Percentiles rank a stretch among this genome's conserved stretches.
Evolutionary conservation across 2,329 filamentous ascomycete species (phyloP).

Genomic region (Dactylellina sp.): DNA sequence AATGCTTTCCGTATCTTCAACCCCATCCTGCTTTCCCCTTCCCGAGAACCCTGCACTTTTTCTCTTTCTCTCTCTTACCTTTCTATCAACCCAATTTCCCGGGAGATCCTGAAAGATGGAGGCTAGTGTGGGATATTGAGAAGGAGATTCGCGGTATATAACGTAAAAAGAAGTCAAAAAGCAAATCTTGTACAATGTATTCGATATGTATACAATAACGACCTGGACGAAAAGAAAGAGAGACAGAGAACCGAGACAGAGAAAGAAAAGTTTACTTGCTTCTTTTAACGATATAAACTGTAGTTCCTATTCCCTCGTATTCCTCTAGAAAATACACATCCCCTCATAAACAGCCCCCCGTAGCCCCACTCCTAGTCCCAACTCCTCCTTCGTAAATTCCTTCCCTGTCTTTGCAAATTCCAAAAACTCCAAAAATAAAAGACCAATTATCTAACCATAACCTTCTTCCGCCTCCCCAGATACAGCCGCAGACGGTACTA

Average conservation of each 20-base stretch:
- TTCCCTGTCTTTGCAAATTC: too few species aligned
- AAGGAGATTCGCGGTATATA: slow-evolving; percentile 46
- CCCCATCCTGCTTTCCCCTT: not conserved
- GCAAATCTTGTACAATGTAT: slow-evolving; percentile 20
- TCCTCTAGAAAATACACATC: slow-evolving; percentile 3
- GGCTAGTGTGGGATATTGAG: slow-evolving; percentile 19
- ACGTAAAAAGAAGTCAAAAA: slow-evolving; percentile 55
- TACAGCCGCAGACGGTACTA: slow-evolving; percentile 20
- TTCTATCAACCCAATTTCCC: not conserved
- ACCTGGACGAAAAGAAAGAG: slow-evolving; percentile 1
- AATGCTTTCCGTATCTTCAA: slow-evolving; percentile 11
- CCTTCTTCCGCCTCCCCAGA: not conserved
- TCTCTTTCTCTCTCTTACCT: slow-evolving; percentile 3
- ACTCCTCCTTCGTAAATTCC: slow-evolving; percentile 2
- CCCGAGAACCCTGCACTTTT: slow-evolving; percentile 9
- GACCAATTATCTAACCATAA: slow-evolving; percentile 6
- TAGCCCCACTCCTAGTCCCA: not conserved
- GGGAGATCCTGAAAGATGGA: slow-evolving; percentile 10
- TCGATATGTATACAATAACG: slow-evolving; percentile 39
- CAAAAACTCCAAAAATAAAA: too few species aligned
- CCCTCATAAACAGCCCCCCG: not conserved
- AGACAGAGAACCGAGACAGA: slow-evolving; percentile 10
- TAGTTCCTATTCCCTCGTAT: slow-evolving; percentile 44
- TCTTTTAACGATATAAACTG: slow-evolving; percentile 57
- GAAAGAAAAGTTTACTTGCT: slow-evolving; percentile 41